These are phyloP conservation scores for Neophaeococcomyces mojaviensis DNA, from an alignment of 2,329 filamentous ascomycete genomes.

Conservation along the genomic window DNA sequence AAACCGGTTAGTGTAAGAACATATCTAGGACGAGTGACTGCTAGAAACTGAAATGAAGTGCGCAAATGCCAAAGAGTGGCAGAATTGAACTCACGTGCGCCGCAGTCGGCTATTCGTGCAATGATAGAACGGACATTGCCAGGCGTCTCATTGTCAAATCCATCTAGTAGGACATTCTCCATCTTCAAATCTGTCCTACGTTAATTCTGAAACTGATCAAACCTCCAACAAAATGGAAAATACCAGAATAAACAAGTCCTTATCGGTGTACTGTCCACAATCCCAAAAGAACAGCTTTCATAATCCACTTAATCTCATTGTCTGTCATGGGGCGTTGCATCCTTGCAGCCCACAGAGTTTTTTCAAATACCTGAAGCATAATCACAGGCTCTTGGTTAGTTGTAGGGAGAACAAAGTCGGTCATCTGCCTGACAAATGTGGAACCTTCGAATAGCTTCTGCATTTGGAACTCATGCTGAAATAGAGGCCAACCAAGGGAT, in stretches of 20 bases:
- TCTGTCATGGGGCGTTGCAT: constrained; percentile 2
- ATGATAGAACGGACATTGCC: too few relatives aligned
- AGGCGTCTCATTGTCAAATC: neutral
- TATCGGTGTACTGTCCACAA: constrained; percentile 6
- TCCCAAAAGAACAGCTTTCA: too few relatives aligned
- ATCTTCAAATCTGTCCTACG: constrained; percentile 6
- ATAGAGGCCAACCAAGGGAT: constrained; percentile 7
- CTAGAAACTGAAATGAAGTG: too few relatives aligned
- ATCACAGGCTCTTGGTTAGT: neutral
- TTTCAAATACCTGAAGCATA: neutral
- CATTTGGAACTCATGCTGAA: constrained; percentile 8
- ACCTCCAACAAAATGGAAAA: neutral
- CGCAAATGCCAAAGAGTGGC: too few relatives aligned
- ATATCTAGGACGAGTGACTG: too few relatives aligned
- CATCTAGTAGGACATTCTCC: constrained; percentile 5
- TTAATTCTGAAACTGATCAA: too few relatives aligned
- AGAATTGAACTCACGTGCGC: too few relatives aligned
- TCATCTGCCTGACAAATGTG: constrained; percentile 4
- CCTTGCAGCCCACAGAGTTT: constrained; percentile 1
- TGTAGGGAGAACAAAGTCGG: constrained; percentile 3
- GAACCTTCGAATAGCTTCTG: constrained; percentile 5
- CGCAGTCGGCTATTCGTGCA: too few relatives aligned
- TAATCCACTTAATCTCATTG: constrained; percentile 7
- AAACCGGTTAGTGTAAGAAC: too few relatives aligned
- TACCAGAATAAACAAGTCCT: constrained; percentile 6